Percentiles rank a stretch among this genome's conserved stretches.
Conservation (phyloP, 129 eudicot species). For the Cynara cardunculus region DNA sequence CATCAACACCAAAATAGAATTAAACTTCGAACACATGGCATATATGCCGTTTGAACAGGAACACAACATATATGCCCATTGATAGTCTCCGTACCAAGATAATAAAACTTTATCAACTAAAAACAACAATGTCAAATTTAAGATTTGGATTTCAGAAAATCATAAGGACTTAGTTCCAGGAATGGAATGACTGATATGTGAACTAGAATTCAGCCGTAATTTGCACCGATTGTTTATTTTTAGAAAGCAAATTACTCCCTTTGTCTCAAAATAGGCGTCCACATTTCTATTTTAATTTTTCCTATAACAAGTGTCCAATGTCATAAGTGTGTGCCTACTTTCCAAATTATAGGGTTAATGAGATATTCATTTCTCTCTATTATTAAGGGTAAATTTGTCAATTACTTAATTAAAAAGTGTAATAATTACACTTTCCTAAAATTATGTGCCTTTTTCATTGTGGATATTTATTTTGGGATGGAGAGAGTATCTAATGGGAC, state of each 20-base stretch:
- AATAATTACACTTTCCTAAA: neutral
- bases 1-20: neutral
- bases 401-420: neutral
- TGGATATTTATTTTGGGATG: neutral
- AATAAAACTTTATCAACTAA: neutral
- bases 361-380: neutral
- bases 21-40: neutral
- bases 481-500: neutral
- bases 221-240: neutral
- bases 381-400: neutral
- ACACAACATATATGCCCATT: neutral
- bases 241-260: neutral
- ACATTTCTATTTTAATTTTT: neutral
- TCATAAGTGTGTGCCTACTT: no score
- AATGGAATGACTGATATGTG: no score
- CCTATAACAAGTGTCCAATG: neutral
- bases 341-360: no score
- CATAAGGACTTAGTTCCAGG: no score
- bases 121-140: no score
- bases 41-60: no score
- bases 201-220: no score
- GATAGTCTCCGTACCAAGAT: neutral
- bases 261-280: neutral
- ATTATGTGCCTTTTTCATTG: neutral
- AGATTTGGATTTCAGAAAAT: no score